phyloP scores from a whole-genome alignment of 2,329 filamentous ascomycete species.

The Apiospora rasikravindrae region DNA sequence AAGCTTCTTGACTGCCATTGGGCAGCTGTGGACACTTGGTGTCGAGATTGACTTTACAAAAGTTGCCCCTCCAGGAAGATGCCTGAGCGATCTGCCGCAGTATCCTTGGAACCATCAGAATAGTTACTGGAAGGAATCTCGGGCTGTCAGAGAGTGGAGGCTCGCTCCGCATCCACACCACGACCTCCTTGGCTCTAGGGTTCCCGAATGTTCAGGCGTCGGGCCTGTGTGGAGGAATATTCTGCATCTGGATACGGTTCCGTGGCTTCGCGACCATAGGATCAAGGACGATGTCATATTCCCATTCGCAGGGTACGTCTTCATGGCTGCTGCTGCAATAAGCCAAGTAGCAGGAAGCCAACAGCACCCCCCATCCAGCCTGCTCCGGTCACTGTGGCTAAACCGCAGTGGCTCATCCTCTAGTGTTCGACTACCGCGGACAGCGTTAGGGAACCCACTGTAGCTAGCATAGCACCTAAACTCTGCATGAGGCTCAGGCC shows the following conservation, averaged over 20 bases:
- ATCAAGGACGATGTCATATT: slow-evolving; percentile 10
- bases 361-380: too few relatives aligned
- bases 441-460: too few relatives aligned
- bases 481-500: too few relatives aligned
- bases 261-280: slow-evolving; percentile 35
- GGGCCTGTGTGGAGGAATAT: slow-evolving; percentile 41
- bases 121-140: slow-evolving; percentile 29
- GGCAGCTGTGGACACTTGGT: slow-evolving; percentile 21
- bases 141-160: slow-evolving; percentile 25
- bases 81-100: slow-evolving; percentile 26
- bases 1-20: slow-evolving; percentile 27
- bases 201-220: slow-evolving; percentile 21
- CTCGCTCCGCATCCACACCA: slow-evolving; percentile 25
- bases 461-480: too few relatives aligned
- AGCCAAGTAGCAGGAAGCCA: too few relatives aligned
- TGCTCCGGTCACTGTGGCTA: too few relatives aligned
- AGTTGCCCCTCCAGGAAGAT: neutral
- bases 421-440: too few relatives aligned
- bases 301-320: slow-evolving; percentile 18
- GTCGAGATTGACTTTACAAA: slow-evolving; percentile 28
- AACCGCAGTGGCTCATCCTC: too few relatives aligned
- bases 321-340: slow-evolving; percentile 25
- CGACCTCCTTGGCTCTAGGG: slow-evolving; percentile 26
- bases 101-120: slow-evolving; percentile 34
- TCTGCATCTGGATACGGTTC: slow-evolving; percentile 38